phyloP scores from a whole-genome alignment of 2,329 filamentous ascomycete genomes.

The Celoporthe dispersa region DNA sequence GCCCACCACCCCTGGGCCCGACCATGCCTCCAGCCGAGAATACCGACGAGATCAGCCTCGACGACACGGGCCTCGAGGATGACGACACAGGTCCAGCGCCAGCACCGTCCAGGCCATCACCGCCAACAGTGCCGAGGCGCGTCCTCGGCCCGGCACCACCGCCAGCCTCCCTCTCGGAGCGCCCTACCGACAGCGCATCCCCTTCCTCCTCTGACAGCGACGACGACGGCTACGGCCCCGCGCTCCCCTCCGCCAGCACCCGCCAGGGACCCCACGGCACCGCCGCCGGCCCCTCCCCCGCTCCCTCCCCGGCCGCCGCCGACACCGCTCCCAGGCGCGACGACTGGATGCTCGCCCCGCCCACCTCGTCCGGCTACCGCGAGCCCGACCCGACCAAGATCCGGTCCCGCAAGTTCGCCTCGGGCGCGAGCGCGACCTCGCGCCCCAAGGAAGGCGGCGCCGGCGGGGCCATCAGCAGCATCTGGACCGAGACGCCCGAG shows the following conservation, averaged over 20 bases:
- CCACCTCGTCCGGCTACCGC: constrained; percentile 57
- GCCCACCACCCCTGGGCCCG: constrained; percentile 37
- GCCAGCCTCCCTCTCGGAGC: constrained; percentile 46
- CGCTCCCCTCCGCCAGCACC: constrained; percentile 51
- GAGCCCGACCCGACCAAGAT: constrained; percentile 83
- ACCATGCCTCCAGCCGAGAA: constrained; percentile 35
- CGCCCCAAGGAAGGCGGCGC: constrained; percentile 42
- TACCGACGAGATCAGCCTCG: constrained; percentile 44
- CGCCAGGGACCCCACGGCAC: constrained; percentile 34
- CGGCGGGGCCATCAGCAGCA: constrained; percentile 61
- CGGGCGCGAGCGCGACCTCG: constrained; percentile 43
- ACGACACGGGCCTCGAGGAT: constrained; percentile 40
- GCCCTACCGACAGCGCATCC: constrained; percentile 37
- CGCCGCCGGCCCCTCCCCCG: constrained; percentile 44
- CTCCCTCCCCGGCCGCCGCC: constrained; percentile 39
- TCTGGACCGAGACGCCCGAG: constrained; percentile 92
- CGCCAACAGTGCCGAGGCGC: constrained; percentile 32
- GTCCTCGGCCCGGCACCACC: constrained; percentile 50
- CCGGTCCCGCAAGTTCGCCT: constrained; percentile 81
- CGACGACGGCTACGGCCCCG: constrained; percentile 63
- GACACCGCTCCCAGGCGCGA: constrained; percentile 66
- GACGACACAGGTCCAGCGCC: constrained; percentile 37
- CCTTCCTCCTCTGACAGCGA: constrained; percentile 47
- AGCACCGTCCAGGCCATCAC: constrained; percentile 25
- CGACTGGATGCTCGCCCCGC: constrained; percentile 82